phyloP scores from a whole-genome alignment of 225 moss, liverwort and hornwort species.

The Rhytidiadelphus loreus region DNA sequence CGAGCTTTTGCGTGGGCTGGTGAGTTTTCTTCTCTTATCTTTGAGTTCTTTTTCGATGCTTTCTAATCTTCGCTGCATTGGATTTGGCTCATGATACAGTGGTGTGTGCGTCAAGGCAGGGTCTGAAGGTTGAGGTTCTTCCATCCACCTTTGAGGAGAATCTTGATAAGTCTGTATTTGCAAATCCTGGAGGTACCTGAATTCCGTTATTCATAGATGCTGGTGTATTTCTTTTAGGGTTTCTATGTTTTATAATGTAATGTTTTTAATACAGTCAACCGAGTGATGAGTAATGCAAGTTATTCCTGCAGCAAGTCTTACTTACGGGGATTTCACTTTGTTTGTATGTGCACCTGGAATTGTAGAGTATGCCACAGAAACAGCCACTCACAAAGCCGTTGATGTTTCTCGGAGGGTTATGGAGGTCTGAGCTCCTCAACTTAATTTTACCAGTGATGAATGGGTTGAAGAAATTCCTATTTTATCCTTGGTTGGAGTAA shows the following conservation, averaged over 20 bases:
- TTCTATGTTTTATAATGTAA: background rate
- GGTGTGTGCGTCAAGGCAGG: constrained; percentile 26
- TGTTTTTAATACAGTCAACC: background rate
- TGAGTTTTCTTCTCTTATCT: background rate
- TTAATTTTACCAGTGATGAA: background rate
- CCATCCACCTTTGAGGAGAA: constrained; percentile 92
- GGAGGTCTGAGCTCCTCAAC: constrained; percentile 14
- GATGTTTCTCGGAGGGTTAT: constrained; percentile 48
- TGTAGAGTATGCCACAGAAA: constrained; percentile 81
- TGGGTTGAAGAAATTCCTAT: background rate
- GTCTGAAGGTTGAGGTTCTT: constrained; percentile 63
- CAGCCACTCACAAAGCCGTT: constrained; percentile 84
- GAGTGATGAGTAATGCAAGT: background rate
- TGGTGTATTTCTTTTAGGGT: background rate
- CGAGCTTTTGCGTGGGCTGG: constrained; percentile 86
- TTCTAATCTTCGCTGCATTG: background rate
- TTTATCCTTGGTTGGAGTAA: background rate
- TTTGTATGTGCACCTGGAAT: background rate
- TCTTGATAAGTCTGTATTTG: constrained; percentile 68
- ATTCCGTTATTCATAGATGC: background rate
- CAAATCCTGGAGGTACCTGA: constrained; percentile 72
- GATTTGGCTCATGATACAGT: background rate
- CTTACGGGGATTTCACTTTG: background rate
- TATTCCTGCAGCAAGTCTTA: background rate
- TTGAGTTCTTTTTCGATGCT: background rate